Percentiles rank a stretch among this genome's conserved stretches.
Conservation (phyloP, 352 stramenopile genomes). For the Globisporangium irregulare region DNA sequence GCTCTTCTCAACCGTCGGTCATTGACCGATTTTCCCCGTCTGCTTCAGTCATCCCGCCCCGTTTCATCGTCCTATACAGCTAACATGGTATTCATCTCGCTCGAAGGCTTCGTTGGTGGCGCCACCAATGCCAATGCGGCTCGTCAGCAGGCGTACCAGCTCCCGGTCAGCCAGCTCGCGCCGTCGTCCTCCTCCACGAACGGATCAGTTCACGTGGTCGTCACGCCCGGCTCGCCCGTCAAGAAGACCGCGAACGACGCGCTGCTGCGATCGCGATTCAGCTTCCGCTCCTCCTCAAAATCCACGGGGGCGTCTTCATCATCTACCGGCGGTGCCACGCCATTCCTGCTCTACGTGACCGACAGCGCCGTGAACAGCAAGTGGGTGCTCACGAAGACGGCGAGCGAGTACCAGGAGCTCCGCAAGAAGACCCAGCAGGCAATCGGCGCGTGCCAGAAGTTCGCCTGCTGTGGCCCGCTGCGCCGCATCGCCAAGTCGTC, state of each 20-base stretch:
- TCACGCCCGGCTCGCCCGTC: slow-evolving; percentile 60
- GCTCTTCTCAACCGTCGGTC: not conserved
- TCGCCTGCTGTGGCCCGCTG: slow-evolving; percentile 56
- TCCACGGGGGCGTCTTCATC: slow-evolving; percentile 5
- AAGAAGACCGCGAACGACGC: slow-evolving; percentile 30
- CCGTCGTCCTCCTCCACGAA: slow-evolving; percentile 6
- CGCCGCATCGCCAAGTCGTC: slow-evolving; percentile 46
- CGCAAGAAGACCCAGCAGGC: slow-evolving; percentile 34
- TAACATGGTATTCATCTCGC: slow-evolving; percentile 73
- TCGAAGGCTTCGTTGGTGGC: slow-evolving; percentile 51
- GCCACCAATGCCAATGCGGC: slow-evolving; percentile 6
- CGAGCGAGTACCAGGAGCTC: slow-evolving; percentile 41
- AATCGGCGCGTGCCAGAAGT: slow-evolving; percentile 34
- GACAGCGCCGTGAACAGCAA: slow-evolving; percentile 61
- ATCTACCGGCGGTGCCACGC: slow-evolving; percentile 4
- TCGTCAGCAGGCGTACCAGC: slow-evolving; percentile 10
- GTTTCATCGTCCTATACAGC: not conserved
- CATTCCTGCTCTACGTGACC: slow-evolving; percentile 78
- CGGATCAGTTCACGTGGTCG: slow-evolving; percentile 45
- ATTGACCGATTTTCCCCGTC: not conserved
- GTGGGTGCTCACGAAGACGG: slow-evolving; percentile 65
- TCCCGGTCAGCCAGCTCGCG: slow-evolving; percentile 8
- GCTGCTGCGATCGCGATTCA: slow-evolving; percentile 13
- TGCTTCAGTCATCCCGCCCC: not conserved
- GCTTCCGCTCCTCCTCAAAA: not conserved